Percentiles rank a stretch among this genome's conserved stretches.
These are phyloP conservation scores for Hypoxylon sp. DNA, from an alignment of 2,329 filamentous ascomycete genomes.

Conservation along the genomic window DNA sequence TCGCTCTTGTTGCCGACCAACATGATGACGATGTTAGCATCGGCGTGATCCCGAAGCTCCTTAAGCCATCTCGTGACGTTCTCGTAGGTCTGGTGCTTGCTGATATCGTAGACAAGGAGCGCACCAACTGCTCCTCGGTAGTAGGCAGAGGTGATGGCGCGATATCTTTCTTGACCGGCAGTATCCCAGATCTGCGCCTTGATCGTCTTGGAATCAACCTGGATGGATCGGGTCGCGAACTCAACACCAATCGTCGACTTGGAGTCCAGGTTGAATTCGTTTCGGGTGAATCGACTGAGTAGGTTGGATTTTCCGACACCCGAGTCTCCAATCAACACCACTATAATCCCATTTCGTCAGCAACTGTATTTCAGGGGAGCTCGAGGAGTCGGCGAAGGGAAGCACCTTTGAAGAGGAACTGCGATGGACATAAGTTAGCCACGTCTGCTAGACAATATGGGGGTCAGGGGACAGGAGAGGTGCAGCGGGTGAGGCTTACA, in stretches of 20 bases:
- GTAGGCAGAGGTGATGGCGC: conserved; percentile 98
- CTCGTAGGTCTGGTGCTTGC: conserved; percentile 99
- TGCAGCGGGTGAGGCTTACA: conserved; percentile 72
- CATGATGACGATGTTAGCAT: conserved; percentile 99
- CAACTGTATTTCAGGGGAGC: conserved; percentile 49
- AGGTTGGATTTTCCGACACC: conserved; percentile 99
- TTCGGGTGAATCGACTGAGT: conserved; percentile 98
- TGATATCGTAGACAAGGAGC: conserved; percentile 98
- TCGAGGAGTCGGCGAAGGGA: conserved; percentile 46
- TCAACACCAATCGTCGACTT: conserved; percentile 99
- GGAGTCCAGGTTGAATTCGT: conserved; percentile 99
- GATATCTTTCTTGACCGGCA: conserved; percentile 97
- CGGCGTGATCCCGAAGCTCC: conserved; percentile 96
- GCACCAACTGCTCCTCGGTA: conserved; percentile 98
- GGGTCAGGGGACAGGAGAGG: conserved; percentile 38
- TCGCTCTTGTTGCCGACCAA: conserved; percentile 99
- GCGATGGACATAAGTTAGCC: conserved; percentile 57
- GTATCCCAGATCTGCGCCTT: conserved; percentile 99
- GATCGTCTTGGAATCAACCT: conserved; percentile 99
- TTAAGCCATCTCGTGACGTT: conserved; percentile 99
- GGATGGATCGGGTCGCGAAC: conserved; percentile 98
- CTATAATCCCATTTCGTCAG: conserved; percentile 63
- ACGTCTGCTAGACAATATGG: conserved; percentile 10
- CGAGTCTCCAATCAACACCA: conserved; percentile 99
- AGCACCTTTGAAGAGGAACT: conserved; percentile 99